Percentiles rank a stretch among this genome's conserved stretches.
These are phyloP conservation scores for Plasmopara muralis DNA, from an alignment of 352 stramenopile genomes.

Conservation along the genomic window DNA sequence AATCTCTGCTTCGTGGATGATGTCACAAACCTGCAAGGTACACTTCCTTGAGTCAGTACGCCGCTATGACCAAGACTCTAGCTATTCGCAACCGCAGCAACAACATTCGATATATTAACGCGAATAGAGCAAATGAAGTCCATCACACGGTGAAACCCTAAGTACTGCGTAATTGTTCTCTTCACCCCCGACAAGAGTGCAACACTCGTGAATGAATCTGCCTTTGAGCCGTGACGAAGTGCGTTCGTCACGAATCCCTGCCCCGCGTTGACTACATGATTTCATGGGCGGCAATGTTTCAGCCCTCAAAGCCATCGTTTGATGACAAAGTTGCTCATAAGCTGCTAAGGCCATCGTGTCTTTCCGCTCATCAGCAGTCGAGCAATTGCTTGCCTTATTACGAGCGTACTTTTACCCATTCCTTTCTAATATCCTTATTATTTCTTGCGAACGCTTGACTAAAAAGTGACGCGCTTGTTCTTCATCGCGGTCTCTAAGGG, in stretches of 20 bases:
- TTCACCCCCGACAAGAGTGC: neutral
- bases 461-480: no score
- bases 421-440: conserved; percentile 14
- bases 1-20: conserved; percentile 17
- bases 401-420: conserved; percentile 13
- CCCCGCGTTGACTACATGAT: conserved; percentile 4
- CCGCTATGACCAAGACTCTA: conserved; percentile 6
- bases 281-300: neutral
- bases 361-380: conserved; percentile 5
- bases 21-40: neutral
- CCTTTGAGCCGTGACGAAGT: conserved; percentile 30
- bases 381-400: conserved; percentile 11
- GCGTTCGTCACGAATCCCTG: conserved; percentile 16
- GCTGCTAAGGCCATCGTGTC: conserved; percentile 6
- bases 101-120: conserved; percentile 8
- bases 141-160: conserved; percentile 24
- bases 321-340: conserved; percentile 16
- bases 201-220: conserved; percentile 24
- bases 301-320: neutral
- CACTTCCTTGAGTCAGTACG: neutral
- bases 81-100: conserved; percentile 17
- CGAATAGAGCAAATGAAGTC: conserved; percentile 16
- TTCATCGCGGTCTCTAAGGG: no score
- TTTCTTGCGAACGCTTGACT: conserved; percentile 16
- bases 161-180: conserved; percentile 3